These are phyloP conservation scores for Cetraspora pellucida DNA, from an alignment of 192 early-diverging fungal species.

Conservation along the genomic window DNA sequence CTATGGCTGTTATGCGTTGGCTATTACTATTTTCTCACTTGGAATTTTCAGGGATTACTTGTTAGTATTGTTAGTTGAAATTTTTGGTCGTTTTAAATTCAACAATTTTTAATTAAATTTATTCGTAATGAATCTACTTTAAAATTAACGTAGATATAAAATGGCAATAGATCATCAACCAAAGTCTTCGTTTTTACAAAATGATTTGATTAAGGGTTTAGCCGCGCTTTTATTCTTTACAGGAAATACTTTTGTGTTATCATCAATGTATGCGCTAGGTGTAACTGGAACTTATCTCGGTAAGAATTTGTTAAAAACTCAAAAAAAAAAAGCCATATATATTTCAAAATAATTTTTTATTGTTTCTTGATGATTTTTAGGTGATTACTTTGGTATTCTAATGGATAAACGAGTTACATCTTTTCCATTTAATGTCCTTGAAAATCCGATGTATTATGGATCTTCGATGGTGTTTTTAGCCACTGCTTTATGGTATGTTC, in stretches of 20 bases:
- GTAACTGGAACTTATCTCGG: conserved; percentile 89
- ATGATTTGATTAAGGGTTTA: conserved; percentile 46
- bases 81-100: background rate
- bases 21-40: conserved; percentile 76
- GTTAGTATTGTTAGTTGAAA: conserved; percentile 39
- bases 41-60: conserved; percentile 82
- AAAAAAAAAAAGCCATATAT: background rate
- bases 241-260: conserved; percentile 78
- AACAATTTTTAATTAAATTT: background rate
- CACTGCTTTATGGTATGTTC: conserved; percentile 75
- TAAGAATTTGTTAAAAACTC: conserved; percentile 38
- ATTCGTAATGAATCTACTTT: background rate
- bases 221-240: conserved; percentile 54
- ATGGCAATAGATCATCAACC: conserved; percentile 73
- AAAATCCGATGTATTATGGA: conserved; percentile 96
- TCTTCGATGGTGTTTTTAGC: conserved; percentile 86
- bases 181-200: conserved; percentile 49
- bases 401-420: conserved; percentile 83
- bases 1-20: conserved; percentile 80
- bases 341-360: conserved; percentile 11
- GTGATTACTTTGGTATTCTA: conserved; percentile 94
- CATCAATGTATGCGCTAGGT: conserved; percentile 85
- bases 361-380: conserved; percentile 40
- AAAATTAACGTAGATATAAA: conserved; percentile 59
- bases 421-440: conserved; percentile 90